These are phyloP conservation scores for Trematosphaeria pertusa DNA, from an alignment of 2,329 filamentous ascomycete species.

Conservation along the genomic window DNA sequence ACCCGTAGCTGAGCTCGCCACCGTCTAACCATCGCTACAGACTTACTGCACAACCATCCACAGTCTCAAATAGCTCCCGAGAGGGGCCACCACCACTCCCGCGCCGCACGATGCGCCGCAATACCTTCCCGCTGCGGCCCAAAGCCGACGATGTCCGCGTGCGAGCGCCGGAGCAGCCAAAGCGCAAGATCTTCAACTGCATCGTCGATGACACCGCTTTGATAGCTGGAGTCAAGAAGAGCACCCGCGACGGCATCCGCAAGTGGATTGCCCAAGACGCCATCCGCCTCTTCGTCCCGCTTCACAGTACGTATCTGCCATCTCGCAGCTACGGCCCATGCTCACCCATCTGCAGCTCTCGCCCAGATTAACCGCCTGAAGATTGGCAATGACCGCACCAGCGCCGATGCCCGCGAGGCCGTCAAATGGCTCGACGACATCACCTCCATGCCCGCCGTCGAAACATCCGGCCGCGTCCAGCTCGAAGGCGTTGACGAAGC, in stretches of 20 bases:
- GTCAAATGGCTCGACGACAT: constrained; percentile 60
- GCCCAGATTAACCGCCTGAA: constrained; percentile 55
- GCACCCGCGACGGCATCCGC: constrained; percentile 59
- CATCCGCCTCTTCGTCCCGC: constrained; percentile 59
- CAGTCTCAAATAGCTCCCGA: too few species aligned
- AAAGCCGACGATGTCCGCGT: constrained; percentile 32
- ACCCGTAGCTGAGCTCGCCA: constrained; percentile 7
- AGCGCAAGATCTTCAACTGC: constrained; percentile 60
- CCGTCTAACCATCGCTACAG: background rate
- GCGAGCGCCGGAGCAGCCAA: constrained; percentile 38
- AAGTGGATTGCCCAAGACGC: constrained; percentile 59
- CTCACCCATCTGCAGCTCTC: constrained; percentile 49
- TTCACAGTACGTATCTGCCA: constrained; percentile 53
- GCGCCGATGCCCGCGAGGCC: constrained; percentile 56
- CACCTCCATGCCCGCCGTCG: constrained; percentile 52
- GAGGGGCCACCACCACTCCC: constrained; percentile 13
- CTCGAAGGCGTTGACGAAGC: constrained; percentile 57
- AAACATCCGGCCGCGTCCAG: constrained; percentile 49
- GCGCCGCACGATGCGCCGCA: constrained; percentile 39
- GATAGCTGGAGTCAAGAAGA: constrained; percentile 59
- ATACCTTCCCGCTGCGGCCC: constrained; percentile 37
- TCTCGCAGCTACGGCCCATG: constrained; percentile 6
- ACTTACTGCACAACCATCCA: constrained; percentile 7
- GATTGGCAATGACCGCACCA: constrained; percentile 50
- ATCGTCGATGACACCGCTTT: constrained; percentile 61